A percentile compares a stretch with the other conserved stretches of the same genome.
Evolutionary conservation across 2,329 filamentous ascomycete genomes (phyloP).

Genomic region (Colletotrichum nymphaeae): DNA sequence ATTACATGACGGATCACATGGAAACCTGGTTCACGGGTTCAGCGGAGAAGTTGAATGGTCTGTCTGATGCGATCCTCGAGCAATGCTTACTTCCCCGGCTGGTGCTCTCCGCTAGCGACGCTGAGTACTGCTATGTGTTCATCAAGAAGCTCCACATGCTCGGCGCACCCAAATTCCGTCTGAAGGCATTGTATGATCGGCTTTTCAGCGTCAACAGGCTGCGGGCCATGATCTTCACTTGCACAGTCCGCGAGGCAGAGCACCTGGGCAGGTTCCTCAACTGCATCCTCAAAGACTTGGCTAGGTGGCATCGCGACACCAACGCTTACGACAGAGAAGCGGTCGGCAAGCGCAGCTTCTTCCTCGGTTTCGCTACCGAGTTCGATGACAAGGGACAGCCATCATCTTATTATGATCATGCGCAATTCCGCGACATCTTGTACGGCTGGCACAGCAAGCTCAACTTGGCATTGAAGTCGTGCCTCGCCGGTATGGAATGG

Average conservation of each 20-base stretch:
- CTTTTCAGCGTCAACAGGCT: conserved; percentile 87
- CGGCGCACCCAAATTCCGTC: conserved; percentile 86
- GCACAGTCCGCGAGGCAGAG: conserved; percentile 90
- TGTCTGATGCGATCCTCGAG: conserved; percentile 85
- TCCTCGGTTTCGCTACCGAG: conserved; percentile 81
- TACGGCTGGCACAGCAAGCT: conserved; percentile 93
- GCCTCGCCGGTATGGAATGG: conserved; percentile 87
- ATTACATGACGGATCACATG: conserved; percentile 80
- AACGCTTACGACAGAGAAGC: conserved; percentile 84
- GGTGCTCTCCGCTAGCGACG: conserved; percentile 85
- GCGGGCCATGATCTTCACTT: conserved; percentile 86
- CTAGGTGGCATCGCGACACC: conserved; percentile 76
- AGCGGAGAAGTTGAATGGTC: conserved; percentile 70
- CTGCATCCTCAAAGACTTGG: conserved; percentile 82
- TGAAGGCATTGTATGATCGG: conserved; percentile 84
- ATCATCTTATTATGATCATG: conserved; percentile 80
- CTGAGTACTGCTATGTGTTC: conserved; percentile 89
- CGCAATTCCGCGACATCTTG: conserved; percentile 85
- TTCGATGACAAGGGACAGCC: conserved; percentile 79
- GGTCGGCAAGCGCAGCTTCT: conserved; percentile 62
- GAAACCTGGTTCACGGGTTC: conserved; percentile 79
- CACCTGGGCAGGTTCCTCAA: conserved; percentile 93
- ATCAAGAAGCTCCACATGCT: conserved; percentile 88
- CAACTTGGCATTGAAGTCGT: conserved; percentile 82
- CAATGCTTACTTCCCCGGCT: conserved; percentile 93